A percentile compares a stretch with the other conserved stretches of the same genome.
Evolutionary conservation across 2,329 filamentous ascomycete species (phyloP).

Genomic region (Sclerotinia spermophila): DNA sequence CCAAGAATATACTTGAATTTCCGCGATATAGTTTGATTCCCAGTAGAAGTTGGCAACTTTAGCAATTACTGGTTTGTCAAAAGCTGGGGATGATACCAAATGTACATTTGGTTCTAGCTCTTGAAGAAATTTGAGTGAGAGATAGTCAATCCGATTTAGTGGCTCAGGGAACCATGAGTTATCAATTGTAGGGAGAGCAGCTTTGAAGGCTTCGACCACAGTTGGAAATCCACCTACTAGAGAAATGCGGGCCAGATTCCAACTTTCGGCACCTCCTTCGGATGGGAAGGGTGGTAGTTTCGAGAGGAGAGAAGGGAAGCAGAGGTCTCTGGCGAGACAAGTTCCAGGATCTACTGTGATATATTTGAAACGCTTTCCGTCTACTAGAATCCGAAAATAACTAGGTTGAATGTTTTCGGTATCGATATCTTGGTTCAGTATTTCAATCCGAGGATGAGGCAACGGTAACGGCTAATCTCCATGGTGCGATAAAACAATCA

Average conservation of each 20-base stretch:
- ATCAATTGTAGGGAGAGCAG: conserved; percentile 36
- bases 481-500: not conserved
- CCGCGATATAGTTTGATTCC: conserved; percentile 14
- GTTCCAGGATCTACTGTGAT: conserved; percentile 40
- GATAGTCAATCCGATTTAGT: conserved; percentile 36
- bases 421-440: conserved; percentile 22
- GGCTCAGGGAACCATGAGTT: conserved; percentile 38
- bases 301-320: conserved; percentile 37
- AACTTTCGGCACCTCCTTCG: conserved; percentile 35
- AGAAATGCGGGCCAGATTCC: conserved; percentile 41
- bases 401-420: conserved; percentile 18
- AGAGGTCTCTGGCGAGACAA: conserved; percentile 37
- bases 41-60: not conserved
- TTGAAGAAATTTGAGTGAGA: conserved; percentile 34
- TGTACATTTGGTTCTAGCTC: conserved; percentile 23
- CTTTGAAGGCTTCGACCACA: conserved; percentile 34
- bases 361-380: conserved; percentile 40
- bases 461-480: not conserved
- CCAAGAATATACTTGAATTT: conserved; percentile 28
- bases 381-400: conserved; percentile 21
- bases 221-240: conserved; percentile 27
- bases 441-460: not conserved
- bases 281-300: conserved; percentile 40
- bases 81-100: conserved; percentile 22
- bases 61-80: conserved; percentile 21